phyloP scores from a whole-genome alignment of 2,329 filamentous ascomycete genomes.

The Ilyonectria robusta region DNA sequence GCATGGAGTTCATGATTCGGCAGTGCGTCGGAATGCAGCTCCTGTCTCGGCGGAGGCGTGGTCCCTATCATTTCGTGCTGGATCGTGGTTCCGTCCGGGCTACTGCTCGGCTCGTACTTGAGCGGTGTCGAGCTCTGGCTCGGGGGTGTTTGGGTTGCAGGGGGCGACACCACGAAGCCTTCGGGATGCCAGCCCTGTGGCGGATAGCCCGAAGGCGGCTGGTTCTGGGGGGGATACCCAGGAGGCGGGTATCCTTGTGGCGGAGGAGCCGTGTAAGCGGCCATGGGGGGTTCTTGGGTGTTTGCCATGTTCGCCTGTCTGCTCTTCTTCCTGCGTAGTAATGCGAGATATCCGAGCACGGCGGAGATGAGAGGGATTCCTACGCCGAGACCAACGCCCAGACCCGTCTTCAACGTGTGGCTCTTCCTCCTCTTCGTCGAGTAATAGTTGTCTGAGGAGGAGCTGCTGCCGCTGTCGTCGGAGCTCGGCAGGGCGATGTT shows the following conservation, averaged over 20 bases:
- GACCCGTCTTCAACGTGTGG: constrained; percentile 4
- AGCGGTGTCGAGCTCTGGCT: constrained; percentile 1
- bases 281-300: background rate
- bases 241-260: background rate
- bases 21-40: constrained; percentile 13
- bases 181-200: constrained; percentile 10
- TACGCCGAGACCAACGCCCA: constrained; percentile 24
- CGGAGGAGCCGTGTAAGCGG: constrained; percentile 1
- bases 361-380: constrained; percentile 14
- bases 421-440: background rate
- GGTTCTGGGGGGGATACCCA: background rate
- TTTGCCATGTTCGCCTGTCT: background rate
- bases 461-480: background rate
- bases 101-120: constrained; percentile 11
- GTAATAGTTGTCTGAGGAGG: background rate
- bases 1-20: background rate
- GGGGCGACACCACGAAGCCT: background rate
- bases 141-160: background rate
- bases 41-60: constrained; percentile 10
- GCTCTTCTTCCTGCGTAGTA: constrained; percentile 14
- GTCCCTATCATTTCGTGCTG: constrained; percentile 24
- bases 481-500: background rate
- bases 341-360: constrained; percentile 12
- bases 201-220: constrained; percentile 15
- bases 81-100: background rate